Percentiles rank a stretch among this genome's conserved stretches.
Conservation (phyloP, 192 early-diverging fungal species). For the Geosiphon pyriformis region DNA sequence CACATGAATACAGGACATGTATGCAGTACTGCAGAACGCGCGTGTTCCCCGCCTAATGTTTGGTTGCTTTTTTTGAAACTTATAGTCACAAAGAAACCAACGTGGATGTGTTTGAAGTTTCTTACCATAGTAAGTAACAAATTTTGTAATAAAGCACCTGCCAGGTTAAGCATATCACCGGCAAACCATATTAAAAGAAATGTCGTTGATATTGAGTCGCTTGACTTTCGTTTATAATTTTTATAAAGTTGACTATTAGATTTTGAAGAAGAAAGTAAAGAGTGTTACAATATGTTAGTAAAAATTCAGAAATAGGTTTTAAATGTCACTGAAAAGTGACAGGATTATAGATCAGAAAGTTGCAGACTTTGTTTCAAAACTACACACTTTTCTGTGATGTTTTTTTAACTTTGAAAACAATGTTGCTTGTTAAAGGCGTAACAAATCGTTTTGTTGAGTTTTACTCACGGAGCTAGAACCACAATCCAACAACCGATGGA, state of each 20-base stretch:
- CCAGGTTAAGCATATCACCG: constrained; percentile 71
- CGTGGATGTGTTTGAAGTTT: not conserved
- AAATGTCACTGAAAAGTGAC: not conserved
- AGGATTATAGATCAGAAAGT: no score
- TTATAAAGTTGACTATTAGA: constrained; percentile 60
- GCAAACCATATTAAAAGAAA: constrained; percentile 74
- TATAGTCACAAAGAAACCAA: no score
- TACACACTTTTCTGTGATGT: no score
- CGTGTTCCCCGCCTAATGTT: no score
- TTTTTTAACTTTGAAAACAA: no score
- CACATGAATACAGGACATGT: no score
- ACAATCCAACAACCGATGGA: constrained; percentile 75
- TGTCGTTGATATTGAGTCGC: constrained; percentile 64
- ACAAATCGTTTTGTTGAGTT: no score
- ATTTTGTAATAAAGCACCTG: constrained; percentile 66
- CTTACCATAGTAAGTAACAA: constrained; percentile 66
- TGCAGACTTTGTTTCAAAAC: no score
- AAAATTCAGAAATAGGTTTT: not conserved
- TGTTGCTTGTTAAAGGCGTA: no score
- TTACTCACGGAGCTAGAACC: constrained; percentile 76
- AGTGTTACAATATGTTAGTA: not conserved
- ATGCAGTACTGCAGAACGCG: no score
- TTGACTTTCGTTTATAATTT: constrained; percentile 73
- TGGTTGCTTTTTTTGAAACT: no score
- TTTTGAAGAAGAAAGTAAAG: not conserved